Evolutionary conservation across 2,329 filamentous ascomycete species (phyloP).

Genomic region (Apiospora malaysiana): DNA sequence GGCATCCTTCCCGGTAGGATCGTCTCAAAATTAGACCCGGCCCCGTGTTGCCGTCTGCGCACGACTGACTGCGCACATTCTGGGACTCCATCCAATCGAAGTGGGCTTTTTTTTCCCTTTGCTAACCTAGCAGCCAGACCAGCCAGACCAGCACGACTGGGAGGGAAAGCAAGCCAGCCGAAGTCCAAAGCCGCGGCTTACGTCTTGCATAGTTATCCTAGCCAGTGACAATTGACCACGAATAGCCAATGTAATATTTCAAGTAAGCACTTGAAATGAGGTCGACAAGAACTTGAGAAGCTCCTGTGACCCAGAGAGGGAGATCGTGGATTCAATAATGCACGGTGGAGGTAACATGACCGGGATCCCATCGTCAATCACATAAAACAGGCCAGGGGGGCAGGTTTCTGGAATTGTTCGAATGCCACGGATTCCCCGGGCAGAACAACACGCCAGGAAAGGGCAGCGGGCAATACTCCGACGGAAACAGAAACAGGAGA

Average conservation of each 20-base stretch:
- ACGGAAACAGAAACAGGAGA: no score
- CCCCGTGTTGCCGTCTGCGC: conserved; percentile 9
- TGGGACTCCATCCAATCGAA: not conserved
- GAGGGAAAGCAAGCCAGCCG: not conserved
- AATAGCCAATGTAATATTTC: not conserved
- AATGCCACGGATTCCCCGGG: conserved; percentile 8
- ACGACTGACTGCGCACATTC: not conserved
- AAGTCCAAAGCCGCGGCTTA: not conserved
- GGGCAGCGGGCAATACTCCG: not conserved
- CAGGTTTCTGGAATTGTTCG: conserved; percentile 16
- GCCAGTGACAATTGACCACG: conserved; percentile 2
- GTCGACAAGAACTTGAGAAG: not conserved
- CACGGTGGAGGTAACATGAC: not conserved
- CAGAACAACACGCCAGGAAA: no score
- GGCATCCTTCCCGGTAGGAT: conserved; percentile 4
- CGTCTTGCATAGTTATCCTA: not conserved
- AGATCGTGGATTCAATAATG: not conserved
- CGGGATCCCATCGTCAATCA: not conserved
- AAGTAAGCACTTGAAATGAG: not conserved
- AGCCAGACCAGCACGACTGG: not conserved
- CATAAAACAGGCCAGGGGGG: conserved; percentile 4
- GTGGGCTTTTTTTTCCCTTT: not conserved
- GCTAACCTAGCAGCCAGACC: not conserved
- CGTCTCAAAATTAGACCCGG: conserved; percentile 14
- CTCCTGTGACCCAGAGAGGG: not conserved